Conservation (phyloP, 352 stramenopile genomes). For the Elongisporangium prolatum region DNA sequence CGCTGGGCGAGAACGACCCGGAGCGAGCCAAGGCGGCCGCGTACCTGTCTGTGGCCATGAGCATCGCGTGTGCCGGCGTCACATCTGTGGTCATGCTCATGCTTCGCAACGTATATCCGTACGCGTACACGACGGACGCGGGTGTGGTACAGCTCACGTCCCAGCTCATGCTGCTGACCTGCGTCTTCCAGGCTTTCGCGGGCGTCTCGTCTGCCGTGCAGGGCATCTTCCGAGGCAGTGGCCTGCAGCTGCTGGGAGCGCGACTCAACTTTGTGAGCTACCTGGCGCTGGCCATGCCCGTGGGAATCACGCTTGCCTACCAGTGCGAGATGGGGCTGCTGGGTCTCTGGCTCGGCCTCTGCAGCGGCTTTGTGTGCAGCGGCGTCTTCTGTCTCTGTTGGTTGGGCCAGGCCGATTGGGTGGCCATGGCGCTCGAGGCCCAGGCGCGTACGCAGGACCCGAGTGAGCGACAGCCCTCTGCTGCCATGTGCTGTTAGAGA, state of each 20-base stretch:
- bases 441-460: slow-evolving; percentile 48
- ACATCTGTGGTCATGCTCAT: slow-evolving; percentile 57
- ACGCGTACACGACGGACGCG: slow-evolving; percentile 55
- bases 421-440: slow-evolving; percentile 51
- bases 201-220: slow-evolving; percentile 64
- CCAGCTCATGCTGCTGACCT: slow-evolving; percentile 60
- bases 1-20: slow-evolving; percentile 76
- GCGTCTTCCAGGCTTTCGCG: slow-evolving; percentile 81
- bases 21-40: slow-evolving; percentile 64
- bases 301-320: slow-evolving; percentile 73
- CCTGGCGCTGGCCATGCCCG: slow-evolving; percentile 72
- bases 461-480: slow-evolving; percentile 17
- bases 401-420: slow-evolving; percentile 71
- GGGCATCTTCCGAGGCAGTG: slow-evolving; percentile 76
- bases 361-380: slow-evolving; percentile 52
- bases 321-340: slow-evolving; percentile 50
- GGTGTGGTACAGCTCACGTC: slow-evolving; percentile 48
- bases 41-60: slow-evolving; percentile 48
- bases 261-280: slow-evolving; percentile 86
- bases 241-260: slow-evolving; percentile 75
- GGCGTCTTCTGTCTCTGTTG: slow-evolving; percentile 68
- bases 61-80: slow-evolving; percentile 30
- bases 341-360: slow-evolving; percentile 83
- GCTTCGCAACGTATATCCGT: slow-evolving; percentile 47
- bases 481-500: slow-evolving; percentile 17